Conservation (phyloP, 106 monocot genomes). For the Apostasia shenzhenica region DNA sequence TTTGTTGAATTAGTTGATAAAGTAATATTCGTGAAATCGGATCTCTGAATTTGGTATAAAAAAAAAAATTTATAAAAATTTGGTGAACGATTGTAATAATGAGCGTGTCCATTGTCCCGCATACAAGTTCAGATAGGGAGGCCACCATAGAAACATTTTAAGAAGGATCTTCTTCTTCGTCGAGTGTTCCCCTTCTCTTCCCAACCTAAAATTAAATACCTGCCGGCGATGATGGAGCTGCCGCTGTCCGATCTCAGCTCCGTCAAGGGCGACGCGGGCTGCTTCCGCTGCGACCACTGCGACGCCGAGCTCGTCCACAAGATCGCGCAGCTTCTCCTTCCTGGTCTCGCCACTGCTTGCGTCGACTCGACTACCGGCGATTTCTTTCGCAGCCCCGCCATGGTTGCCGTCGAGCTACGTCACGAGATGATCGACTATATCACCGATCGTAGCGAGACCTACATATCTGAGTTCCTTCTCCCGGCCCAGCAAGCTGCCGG, state of each 20-base stretch:
- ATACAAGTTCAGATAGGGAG: no score
- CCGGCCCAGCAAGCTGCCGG: background rate
- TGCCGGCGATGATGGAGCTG: constrained; percentile 15
- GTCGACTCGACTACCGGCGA: constrained; percentile 36
- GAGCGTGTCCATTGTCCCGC: no score
- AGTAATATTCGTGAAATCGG: no score
- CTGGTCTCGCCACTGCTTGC: constrained; percentile 28
- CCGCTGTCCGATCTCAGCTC: constrained; percentile 8
- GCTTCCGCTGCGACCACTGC: constrained; percentile 22
- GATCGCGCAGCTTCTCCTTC: constrained; percentile 44
- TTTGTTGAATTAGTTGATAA: no score
- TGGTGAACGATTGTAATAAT: no score
- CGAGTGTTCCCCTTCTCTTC: no score
- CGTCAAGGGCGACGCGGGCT: background rate
- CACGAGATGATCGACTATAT: constrained; percentile 44
- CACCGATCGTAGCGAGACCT: constrained; percentile 17
- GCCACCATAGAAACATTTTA: no score
- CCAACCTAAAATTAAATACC: no score
- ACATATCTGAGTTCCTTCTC: constrained; percentile 24
- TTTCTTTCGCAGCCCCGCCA: constrained; percentile 33
- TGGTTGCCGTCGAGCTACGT: constrained; percentile 40
- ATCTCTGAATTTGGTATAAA: no score
- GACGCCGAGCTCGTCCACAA: constrained; percentile 43
- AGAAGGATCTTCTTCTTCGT: no score
- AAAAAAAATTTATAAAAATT: no score